Evolutionary conservation across 108 stramenopile species (phyloP).

Genomic region (Discostella pseudostelligera): DNA sequence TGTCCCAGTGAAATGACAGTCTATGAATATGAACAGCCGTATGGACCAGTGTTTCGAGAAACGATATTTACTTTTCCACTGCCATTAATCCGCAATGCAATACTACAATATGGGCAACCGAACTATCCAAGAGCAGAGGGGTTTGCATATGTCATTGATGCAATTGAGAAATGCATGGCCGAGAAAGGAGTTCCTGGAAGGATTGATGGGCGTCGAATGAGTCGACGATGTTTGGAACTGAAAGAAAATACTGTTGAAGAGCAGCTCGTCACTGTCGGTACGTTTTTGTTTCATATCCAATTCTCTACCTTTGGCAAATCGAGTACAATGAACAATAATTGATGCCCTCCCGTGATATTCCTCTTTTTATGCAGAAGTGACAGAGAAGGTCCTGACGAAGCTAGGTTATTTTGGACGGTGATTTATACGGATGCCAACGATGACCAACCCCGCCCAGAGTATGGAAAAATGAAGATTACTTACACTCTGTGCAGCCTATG

Average conservation of each 20-base stretch:
- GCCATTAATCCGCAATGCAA: slow-evolving; percentile 7
- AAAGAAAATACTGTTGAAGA: slow-evolving; percentile 36
- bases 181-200: slow-evolving; percentile 25
- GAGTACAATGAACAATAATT: too few relatives aligned
- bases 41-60: slow-evolving; percentile 14
- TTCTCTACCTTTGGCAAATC: neutral
- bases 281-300: neutral
- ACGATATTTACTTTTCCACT: slow-evolving; percentile 23
- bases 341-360: neutral
- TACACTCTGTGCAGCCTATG: too few relatives aligned
- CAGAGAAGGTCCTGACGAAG: slow-evolving; percentile 27
- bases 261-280: slow-evolving; percentile 25
- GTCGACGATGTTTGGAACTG: slow-evolving; percentile 22
- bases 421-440: too few relatives aligned
- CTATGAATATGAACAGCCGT: slow-evolving; percentile 22
- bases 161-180: slow-evolving; percentile 32
- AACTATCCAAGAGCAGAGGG: slow-evolving; percentile 35
- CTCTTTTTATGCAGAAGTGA: slow-evolving; percentile 1
- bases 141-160: slow-evolving; percentile 39
- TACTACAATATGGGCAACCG: slow-evolving; percentile 16
- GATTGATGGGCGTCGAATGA: neutral
- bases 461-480: too few relatives aligned
- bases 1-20: slow-evolving; percentile 39
- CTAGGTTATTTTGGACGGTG: slow-evolving; percentile 31
- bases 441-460: too few relatives aligned